Percentiles rank a stretch among this genome's conserved stretches.
Evolutionary conservation across 2,329 filamentous ascomycete genomes (phyloP).

Genomic region (Penicillium verrucosum): DNA sequence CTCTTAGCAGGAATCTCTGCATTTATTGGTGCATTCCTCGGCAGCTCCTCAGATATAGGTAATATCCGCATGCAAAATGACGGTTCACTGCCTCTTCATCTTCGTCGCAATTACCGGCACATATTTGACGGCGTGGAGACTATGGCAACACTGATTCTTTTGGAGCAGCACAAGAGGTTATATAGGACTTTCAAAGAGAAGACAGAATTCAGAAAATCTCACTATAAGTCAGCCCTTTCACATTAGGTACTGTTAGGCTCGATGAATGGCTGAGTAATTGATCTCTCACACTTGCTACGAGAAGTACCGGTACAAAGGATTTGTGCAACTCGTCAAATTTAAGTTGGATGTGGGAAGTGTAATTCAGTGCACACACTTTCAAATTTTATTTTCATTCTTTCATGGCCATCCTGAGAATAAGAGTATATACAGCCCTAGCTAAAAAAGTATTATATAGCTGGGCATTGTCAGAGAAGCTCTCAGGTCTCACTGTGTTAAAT

Average conservation of each 20-base stretch:
- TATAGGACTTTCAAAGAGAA: constrained; percentile 34
- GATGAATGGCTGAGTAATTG: not conserved
- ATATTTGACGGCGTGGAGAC: constrained; percentile 47
- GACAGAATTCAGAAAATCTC: not conserved
- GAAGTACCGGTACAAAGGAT: not conserved
- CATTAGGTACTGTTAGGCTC: too few species aligned
- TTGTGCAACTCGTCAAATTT: not conserved
- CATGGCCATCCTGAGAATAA: not conserved
- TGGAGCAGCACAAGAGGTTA: constrained; percentile 80
- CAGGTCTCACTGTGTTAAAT: not conserved
- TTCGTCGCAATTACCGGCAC: constrained; percentile 22
- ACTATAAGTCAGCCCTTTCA: not conserved
- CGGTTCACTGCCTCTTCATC: constrained; percentile 14
- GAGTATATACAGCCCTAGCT: not conserved
- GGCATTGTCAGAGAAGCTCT: not conserved
- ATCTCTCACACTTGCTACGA: not conserved
- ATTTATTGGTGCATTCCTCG: constrained; percentile 23
- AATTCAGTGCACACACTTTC: not conserved
- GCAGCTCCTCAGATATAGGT: constrained; percentile 25
- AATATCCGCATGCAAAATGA: constrained; percentile 30
- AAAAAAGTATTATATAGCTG: not conserved
- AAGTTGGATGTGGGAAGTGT: not conserved
- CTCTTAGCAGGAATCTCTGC: constrained; percentile 18
- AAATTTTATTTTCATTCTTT: not conserved
- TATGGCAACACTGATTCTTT: constrained; percentile 79